Base-by-base conservation (phyloP, 225 moss, liverwort and hornwort species). In the Asterella californica region DNA sequence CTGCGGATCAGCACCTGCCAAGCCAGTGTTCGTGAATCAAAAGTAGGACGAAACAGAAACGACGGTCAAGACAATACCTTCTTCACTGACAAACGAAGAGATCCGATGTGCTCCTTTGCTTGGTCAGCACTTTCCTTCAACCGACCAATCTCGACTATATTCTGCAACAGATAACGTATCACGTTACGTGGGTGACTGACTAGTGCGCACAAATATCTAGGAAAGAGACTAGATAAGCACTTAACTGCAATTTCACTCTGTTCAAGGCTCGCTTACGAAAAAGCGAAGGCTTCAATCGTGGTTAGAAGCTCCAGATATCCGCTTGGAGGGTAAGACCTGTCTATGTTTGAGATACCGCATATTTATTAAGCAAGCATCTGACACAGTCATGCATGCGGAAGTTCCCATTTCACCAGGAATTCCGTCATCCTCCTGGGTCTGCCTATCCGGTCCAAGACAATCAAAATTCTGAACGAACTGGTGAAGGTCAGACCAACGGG, bases 91-190 rank as follows among this genome's bases (percentile, higher is more conserved):
- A 86, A 83, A 79, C 85, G 93, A 55, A 93, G 91, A 10, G 89
- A 83, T 18, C 91, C 86, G 74, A 88, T 84, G 71, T 93, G 92
- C 78, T 86, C 87, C n/a, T 92, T 90, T 1, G 90, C 85, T 73
- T 90, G 87, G 48, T 92, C 92, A 33, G 90, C 90, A n/a, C 84
- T 87, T 64, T 91, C 92, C 75, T 87, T 92, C 84, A 94, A 74
- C 84, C 90, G 86, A 29, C 75, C 87, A 67, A 90, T 88, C 67
- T 95, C 94, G 4, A 81, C 86, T 59, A 85, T 85, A 48, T 88
- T 95, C 78, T 86, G 83, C 77, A 76, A 38, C 33, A 76, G 21
- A 29, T 38, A 14, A 60, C 61, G n/a, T 63, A 22, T 47, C n/a
- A 24, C 46, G 27, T 42, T 27, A 2, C 48, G n/a, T 27, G 21